Evolutionary conservation across 441 rosid species (phyloP), one percentile per base, ranked within the genome.

Genomic region (Populus hybrid): DNA sequence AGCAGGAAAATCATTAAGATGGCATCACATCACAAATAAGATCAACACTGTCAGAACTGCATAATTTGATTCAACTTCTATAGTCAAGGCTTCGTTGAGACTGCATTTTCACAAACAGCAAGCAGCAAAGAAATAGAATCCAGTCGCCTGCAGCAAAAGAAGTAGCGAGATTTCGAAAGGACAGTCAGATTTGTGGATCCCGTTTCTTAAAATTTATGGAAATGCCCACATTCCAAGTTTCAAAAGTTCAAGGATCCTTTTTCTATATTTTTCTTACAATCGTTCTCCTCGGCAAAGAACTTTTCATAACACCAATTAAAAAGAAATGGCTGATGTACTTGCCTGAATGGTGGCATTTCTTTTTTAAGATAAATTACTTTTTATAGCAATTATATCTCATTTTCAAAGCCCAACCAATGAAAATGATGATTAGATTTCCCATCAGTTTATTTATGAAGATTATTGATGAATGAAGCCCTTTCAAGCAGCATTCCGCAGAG

Each of bases 391-490:
- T 57, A 76, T 83, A 79, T 81, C 88, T 83, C 83, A 70, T 77
- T 83, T 79, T 86, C 78, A 84, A 81, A 85, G 84, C 85, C 87
- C 87, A 84, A 73, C 82, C 79, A 70, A 82, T 66, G 79, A 86
- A 69, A 79, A 81, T 78, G 79, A 86, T 85, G 83, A 85, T 83
- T 75, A 84, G 73, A 78, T 68, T 83, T 81, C 69, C 76, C 81
- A 68, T 59, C 69, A 75, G 70, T 78, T 30, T 67, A 66, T 69
- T 74, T 50, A 67, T 7, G 75, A 74, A 74, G 79, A 80, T 80
- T 77, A 79, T 82, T 74, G 70, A 72, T 72, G 21, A 76, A 78
- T 4, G 46, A 85, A 82, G 38, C 74, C 73, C 69, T 83, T 84
- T 80, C 74, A 75, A 81, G 72, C 42, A 38, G 42, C 42, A 38